Conservation (phyloP, 2,329 filamentous ascomycete genomes). For the Albifimbria verrucaria region DNA sequence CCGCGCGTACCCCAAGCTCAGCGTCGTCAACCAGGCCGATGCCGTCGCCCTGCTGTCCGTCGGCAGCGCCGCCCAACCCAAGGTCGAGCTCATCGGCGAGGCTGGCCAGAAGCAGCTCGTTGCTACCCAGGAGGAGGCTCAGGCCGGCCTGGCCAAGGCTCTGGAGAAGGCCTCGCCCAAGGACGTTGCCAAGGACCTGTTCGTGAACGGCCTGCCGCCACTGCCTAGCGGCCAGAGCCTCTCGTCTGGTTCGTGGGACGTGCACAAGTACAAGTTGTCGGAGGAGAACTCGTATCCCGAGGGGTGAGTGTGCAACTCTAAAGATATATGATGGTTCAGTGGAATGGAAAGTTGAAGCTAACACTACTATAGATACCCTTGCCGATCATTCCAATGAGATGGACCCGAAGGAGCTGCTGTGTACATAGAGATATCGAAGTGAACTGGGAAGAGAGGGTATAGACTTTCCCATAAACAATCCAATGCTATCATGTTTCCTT, state of each 20-base stretch:
- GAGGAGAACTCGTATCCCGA: slow-evolving; percentile 69
- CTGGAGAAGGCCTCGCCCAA: slow-evolving; percentile 53
- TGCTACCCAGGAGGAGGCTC: slow-evolving; percentile 69
- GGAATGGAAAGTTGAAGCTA: too few species aligned
- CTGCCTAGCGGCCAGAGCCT: slow-evolving; percentile 68
- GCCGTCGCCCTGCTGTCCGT: slow-evolving; percentile 81
- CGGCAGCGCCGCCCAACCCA: slow-evolving; percentile 76
- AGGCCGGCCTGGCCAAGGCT: slow-evolving; percentile 68
- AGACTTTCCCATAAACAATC: slow-evolving; percentile 26
- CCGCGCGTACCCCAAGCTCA: slow-evolving; percentile 76
- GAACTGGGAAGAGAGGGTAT: slow-evolving; percentile 20
- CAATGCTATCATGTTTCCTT: slow-evolving; percentile 11
- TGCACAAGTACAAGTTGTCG: slow-evolving; percentile 65
- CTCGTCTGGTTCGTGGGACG: slow-evolving; percentile 53
- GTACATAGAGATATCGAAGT: slow-evolving; percentile 22
- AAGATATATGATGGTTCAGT: neutral
- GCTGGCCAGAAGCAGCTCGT: slow-evolving; percentile 63
- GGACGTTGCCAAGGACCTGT: slow-evolving; percentile 62
- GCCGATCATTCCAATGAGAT: slow-evolving; percentile 56
- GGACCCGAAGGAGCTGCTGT: slow-evolving; percentile 14
- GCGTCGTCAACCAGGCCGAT: slow-evolving; percentile 78
- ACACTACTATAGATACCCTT: slow-evolving; percentile 52
- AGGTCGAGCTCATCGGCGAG: slow-evolving; percentile 74
- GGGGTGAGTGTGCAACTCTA: slow-evolving; percentile 51
- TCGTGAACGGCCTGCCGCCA: slow-evolving; percentile 80